Conservation (phyloP, 441 rosid species). For the Eugenia klotzschiana region DNA sequence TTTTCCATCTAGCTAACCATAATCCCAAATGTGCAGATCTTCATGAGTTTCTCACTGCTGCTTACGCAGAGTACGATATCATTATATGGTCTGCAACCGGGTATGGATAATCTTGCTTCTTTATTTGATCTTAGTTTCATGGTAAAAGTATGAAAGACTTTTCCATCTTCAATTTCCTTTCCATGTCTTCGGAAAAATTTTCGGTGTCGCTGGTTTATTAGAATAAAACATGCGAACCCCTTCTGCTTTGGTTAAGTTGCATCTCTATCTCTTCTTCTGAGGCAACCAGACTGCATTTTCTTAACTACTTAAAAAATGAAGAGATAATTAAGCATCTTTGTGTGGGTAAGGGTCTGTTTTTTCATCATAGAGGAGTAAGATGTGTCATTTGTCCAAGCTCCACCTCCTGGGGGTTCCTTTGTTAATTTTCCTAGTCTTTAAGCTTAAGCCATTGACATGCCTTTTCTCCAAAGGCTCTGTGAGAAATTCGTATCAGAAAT, state of each 20-base stretch:
- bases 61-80: slow-evolving; percentile 77
- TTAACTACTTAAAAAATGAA: not conserved
- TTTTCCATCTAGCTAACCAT: not conserved
- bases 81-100: slow-evolving; percentile 97
- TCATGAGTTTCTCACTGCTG: slow-evolving; percentile 92
- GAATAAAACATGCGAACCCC: not conserved
- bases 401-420: not conserved
- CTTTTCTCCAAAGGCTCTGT: not conserved
- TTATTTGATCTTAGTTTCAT: not conserved
- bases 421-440: not conserved
- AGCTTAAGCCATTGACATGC: not conserved
- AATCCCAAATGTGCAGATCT: slow-evolving; percentile 43
- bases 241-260: not conserved
- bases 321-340: not conserved
- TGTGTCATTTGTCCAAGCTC: not conserved
- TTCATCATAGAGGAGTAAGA: not conserved
- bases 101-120: slow-evolving; percentile 17
- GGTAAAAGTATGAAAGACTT: not conserved
- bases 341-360: not conserved
- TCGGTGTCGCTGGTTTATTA: not conserved
- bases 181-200: not conserved
- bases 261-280: not conserved
- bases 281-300: not conserved
- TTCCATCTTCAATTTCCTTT: not conserved
- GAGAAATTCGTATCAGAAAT: not conserved